phyloP scores from a whole-genome alignment of 192 early-diverging fungal genomes.

The Coemansia sp. region DNA sequence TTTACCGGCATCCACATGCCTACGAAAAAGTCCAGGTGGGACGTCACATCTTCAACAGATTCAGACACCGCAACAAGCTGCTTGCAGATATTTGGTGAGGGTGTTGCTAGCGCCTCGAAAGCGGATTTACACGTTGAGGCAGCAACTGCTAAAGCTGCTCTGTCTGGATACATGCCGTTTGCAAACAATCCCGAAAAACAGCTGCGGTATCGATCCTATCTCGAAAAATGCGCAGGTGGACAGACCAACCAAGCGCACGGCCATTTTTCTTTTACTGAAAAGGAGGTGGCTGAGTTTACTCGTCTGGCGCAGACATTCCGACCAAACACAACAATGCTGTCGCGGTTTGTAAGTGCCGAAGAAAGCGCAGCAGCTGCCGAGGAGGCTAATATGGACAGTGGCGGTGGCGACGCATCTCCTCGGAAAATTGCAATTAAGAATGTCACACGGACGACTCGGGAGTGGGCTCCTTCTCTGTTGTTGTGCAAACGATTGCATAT shows the following conservation, averaged over 20 bases:
- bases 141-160: slow-evolving; percentile 5
- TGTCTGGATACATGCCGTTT: slow-evolving; percentile 16
- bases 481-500: background rate
- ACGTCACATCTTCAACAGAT: no score
- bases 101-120: background rate
- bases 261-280: background rate
- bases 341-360: background rate
- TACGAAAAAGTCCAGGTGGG: slow-evolving; percentile 15
- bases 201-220: slow-evolving; percentile 4
- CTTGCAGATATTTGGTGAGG: slow-evolving; percentile 1
- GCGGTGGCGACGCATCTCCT: background rate
- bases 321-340: background rate
- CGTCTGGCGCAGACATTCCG: slow-evolving; percentile 8
- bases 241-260: background rate
- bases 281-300: slow-evolving; percentile 8
- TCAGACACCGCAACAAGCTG: background rate
- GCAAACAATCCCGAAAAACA: slow-evolving; percentile 8
- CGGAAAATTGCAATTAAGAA: background rate
- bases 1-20: slow-evolving; percentile 13
- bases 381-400: no score
- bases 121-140: slow-evolving; percentile 5
- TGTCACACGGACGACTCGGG: background rate
- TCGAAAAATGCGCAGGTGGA: background rate
- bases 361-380: background rate
- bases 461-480: background rate